Conservation (phyloP, 352 stramenopile genomes). For the Globisporangium uncinulatum region DNA sequence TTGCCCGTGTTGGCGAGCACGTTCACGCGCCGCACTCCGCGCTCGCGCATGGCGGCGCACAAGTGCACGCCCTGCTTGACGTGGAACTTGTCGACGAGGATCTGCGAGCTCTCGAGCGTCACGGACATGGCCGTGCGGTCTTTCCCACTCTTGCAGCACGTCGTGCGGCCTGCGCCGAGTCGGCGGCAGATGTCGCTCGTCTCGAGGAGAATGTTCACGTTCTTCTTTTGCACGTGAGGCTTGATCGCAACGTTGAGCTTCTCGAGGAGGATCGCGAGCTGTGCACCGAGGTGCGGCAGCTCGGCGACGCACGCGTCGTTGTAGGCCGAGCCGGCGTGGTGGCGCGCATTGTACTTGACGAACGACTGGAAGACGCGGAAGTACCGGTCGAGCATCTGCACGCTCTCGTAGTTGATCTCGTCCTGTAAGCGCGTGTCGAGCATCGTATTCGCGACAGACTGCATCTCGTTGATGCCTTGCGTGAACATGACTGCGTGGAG, state of each 20-base stretch:
- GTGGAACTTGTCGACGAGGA: slow-evolving; percentile 87
- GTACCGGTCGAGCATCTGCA: slow-evolving; percentile 61
- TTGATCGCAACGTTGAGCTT: slow-evolving; percentile 53
- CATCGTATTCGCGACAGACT: slow-evolving; percentile 88
- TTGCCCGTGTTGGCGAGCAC: slow-evolving; percentile 85
- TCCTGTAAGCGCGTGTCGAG: slow-evolving; percentile 80
- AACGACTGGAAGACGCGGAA: slow-evolving; percentile 74
- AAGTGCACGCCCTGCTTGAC: slow-evolving; percentile 83
- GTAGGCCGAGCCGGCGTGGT: slow-evolving; percentile 9
- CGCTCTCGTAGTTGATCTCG: slow-evolving; percentile 79
- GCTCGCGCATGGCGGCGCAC: slow-evolving; percentile 82
- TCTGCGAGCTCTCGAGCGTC: slow-evolving; percentile 92
- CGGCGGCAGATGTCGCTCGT: slow-evolving; percentile 87
- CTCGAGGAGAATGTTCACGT: slow-evolving; percentile 82
- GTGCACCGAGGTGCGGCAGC: slow-evolving; percentile 42
- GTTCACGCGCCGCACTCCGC: slow-evolving; percentile 77
- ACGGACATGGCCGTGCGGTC: slow-evolving; percentile 97
- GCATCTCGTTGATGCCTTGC: slow-evolving; percentile 93
- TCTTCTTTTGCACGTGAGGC: slow-evolving; percentile 77
- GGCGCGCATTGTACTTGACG: slow-evolving; percentile 26
- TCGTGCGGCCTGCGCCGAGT: slow-evolving; percentile 88
- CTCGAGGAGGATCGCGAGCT: slow-evolving; percentile 51
- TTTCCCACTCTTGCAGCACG: slow-evolving; percentile 98
- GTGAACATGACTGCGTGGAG: slow-evolving; percentile 81
- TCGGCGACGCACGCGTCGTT: slow-evolving; percentile 23